A percentile compares a stretch with the other conserved stretches of the same genome.
These are phyloP conservation scores for Fusarium sp. DNA, from an alignment of 2,329 filamentous ascomycete genomes.

Conservation along the genomic window DNA sequence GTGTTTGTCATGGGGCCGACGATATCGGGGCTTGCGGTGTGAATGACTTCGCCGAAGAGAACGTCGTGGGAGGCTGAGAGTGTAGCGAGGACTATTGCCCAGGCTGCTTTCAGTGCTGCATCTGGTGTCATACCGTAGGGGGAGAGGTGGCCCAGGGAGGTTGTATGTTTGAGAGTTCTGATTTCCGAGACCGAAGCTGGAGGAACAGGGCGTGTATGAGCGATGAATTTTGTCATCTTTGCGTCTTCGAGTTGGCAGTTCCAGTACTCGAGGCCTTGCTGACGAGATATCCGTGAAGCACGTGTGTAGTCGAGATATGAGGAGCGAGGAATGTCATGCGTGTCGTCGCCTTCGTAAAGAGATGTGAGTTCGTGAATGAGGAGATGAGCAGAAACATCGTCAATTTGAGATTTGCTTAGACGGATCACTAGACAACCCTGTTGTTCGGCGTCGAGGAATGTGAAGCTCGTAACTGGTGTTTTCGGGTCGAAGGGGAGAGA, in stretches of 20 bases:
- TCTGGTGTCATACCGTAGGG: conserved; percentile 63
- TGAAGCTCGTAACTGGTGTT: conserved; percentile 63
- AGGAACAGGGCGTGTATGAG: conserved; percentile 57
- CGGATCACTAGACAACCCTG: conserved; percentile 63
- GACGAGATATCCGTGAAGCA: conserved; percentile 54
- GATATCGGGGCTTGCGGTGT: conserved; percentile 58
- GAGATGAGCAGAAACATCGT: conserved; percentile 60
- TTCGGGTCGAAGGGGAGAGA: conserved; percentile 56
- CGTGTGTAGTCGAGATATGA: conserved; percentile 64
- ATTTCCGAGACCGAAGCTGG: conserved; percentile 53
- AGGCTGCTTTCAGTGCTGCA: conserved; percentile 69
- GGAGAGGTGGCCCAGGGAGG: conserved; percentile 57
- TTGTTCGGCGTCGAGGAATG: conserved; percentile 63
- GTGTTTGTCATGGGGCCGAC: conserved; percentile 66
- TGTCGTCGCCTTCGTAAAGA: conserved; percentile 58
- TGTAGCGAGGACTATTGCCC: conserved; percentile 67
- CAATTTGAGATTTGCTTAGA: conserved; percentile 64
- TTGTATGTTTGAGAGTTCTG: conserved; percentile 57
- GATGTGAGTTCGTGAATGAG: conserved; percentile 63
- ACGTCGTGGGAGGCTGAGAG: conserved; percentile 64
- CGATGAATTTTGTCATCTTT: conserved; percentile 61
- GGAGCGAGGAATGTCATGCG: conserved; percentile 52
- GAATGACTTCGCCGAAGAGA: conserved; percentile 68
- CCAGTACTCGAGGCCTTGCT: conserved; percentile 62
- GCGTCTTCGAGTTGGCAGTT: conserved; percentile 59